Conservation (phyloP, 805 yeast species). For the Ogataea degrootiae region DNA sequence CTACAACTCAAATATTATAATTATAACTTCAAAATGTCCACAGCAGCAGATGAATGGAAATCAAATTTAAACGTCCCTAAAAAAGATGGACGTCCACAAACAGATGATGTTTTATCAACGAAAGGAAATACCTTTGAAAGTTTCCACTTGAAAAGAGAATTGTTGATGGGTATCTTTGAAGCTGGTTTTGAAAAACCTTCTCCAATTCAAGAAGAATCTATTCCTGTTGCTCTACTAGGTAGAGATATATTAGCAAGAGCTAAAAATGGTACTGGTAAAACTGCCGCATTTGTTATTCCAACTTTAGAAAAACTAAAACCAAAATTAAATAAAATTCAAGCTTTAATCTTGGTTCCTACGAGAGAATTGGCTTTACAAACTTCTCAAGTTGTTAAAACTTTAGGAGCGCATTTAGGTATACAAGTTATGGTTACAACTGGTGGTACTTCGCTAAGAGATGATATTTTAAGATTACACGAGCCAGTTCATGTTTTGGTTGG, state of each 20-base stretch:
- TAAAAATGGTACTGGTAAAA: conserved; percentile 97
- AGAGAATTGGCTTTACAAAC: conserved; percentile 98
- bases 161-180: conserved; percentile 97
- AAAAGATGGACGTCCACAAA: conserved; percentile 91
- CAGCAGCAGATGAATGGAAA: conserved; percentile 60
- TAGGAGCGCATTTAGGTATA: conserved; percentile 88
- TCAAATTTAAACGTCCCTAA: conserved; percentile 65
- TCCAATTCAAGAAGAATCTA: conserved; percentile 96
- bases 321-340: conserved; percentile 78
- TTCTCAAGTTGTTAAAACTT: conserved; percentile 92
- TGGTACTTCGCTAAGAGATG: conserved; percentile 92
- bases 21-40: conserved; percentile 23
- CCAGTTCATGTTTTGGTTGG: conserved; percentile 94
- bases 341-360: conserved; percentile 91
- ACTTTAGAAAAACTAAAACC: conserved; percentile 86
- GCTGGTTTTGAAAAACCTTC: conserved; percentile 98
- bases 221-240: conserved; percentile 92
- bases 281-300: conserved; percentile 96
- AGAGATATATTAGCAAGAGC: conserved; percentile 97
- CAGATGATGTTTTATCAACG: conserved; percentile 91
- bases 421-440: conserved; percentile 98
- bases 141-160: conserved; percentile 84
- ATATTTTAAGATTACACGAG: conserved; percentile 86
- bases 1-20: not conserved
- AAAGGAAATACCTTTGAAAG: conserved; percentile 91